phyloP scores from a whole-genome alignment of 805 yeast species.

The Yamadazyma sp. region DNA sequence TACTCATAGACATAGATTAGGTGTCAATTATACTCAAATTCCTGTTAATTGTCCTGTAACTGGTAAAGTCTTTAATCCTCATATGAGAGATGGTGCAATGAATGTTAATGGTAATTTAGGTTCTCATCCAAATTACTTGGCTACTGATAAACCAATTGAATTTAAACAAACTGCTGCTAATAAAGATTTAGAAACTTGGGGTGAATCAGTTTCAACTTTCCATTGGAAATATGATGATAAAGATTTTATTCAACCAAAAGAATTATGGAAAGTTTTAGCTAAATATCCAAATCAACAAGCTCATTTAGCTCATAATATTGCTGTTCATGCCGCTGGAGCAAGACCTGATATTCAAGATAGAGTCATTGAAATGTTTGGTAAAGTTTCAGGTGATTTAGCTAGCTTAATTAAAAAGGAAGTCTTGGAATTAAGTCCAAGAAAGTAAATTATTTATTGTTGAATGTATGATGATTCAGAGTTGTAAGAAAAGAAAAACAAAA shows the following conservation, averaged over 20 bases:
- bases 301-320: conserved; percentile 78
- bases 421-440: conserved; percentile 49
- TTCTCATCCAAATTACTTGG: conserved; percentile 69
- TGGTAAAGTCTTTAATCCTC: conserved; percentile 53
- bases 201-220: conserved; percentile 77
- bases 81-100: conserved; percentile 83
- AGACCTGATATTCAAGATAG: conserved; percentile 73
- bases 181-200: conserved; percentile 76
- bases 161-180: conserved; percentile 46
- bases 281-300: conserved; percentile 79
- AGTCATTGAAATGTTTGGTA: conserved; percentile 71
- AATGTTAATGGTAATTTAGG: conserved; percentile 62
- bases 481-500: not conserved
- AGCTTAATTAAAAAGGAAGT: conserved; percentile 63
- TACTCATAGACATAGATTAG: conserved; percentile 75
- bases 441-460: conserved; percentile 15
- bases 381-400: conserved; percentile 70
- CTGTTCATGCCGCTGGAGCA: conserved; percentile 70
- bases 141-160: conserved; percentile 51
- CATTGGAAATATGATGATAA: conserved; percentile 72
- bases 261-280: conserved; percentile 74
- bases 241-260: conserved; percentile 77
- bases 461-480: conserved; percentile 1
- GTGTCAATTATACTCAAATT: conserved; percentile 72
- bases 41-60: conserved; percentile 84